These are phyloP conservation scores for Mayamaea pseudoterrestris DNA, from an alignment of 108 stramenopile species.

Conservation along the genomic window DNA sequence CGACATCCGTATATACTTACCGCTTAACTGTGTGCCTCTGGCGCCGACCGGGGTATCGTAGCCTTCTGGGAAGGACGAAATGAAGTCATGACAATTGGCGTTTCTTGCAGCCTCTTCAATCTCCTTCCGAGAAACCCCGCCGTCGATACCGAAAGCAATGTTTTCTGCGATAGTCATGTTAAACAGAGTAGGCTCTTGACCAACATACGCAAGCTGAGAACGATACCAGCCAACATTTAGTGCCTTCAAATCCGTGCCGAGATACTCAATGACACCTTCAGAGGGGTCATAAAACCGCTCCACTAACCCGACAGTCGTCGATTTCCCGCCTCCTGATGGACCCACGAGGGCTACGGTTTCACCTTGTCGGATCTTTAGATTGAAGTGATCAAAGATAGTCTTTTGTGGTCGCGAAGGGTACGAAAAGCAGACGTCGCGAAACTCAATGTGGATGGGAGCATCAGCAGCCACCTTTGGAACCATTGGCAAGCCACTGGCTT, in stretches of 20 bases:
- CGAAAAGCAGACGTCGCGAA: slow-evolving; percentile 60
- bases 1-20: too few relatives aligned
- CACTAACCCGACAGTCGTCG: slow-evolving; percentile 71
- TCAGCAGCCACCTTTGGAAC: slow-evolving; percentile 3
- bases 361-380: slow-evolving; percentile 22
- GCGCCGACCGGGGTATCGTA: slow-evolving; percentile 47
- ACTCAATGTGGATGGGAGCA: slow-evolving; percentile 24
- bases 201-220: slow-evolving; percentile 78
- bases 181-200: slow-evolving; percentile 91
- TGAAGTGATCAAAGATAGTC: slow-evolving; percentile 46
- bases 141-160: slow-evolving; percentile 63
- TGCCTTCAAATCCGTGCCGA: slow-evolving; percentile 67
- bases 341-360: slow-evolving; percentile 21
- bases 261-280: slow-evolving; percentile 58
- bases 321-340: slow-evolving; percentile 76
- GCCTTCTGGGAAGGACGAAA: slow-evolving; percentile 43
- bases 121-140: slow-evolving; percentile 32
- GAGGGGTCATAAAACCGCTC: slow-evolving; percentile 90
- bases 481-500: neutral
- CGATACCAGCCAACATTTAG: slow-evolving; percentile 73
- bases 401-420: slow-evolving; percentile 82
- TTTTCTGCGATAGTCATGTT: slow-evolving; percentile 80
- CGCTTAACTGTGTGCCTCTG: slow-evolving; percentile 1
- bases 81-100: slow-evolving; percentile 87
- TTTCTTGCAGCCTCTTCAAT: slow-evolving; percentile 71